phyloP scores from a whole-genome alignment of 2,329 filamentous ascomycete species.

The Macrophomina pseudophaseolina region DNA sequence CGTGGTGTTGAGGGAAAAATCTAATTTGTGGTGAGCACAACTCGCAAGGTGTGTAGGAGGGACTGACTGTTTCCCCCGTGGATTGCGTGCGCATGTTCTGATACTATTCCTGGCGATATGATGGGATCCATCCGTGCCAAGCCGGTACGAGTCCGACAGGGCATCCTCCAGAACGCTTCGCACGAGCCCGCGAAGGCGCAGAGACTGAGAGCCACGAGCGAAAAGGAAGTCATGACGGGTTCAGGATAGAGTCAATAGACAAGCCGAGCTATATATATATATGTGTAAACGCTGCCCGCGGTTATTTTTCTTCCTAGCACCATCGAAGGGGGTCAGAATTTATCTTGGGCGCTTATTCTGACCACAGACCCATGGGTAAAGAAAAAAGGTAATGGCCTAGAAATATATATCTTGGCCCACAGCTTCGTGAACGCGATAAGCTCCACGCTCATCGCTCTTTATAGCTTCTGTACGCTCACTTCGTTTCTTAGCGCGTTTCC shows the following conservation, averaged over 20 bases:
- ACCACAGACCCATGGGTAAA: not conserved
- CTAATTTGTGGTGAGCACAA: not conserved
- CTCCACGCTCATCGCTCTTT: not conserved
- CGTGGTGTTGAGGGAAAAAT: slow-evolving; percentile 66
- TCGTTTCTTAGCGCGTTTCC: not conserved
- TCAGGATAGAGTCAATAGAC: not conserved
- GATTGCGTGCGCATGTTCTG: slow-evolving; percentile 68
- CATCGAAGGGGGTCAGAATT: not conserved
- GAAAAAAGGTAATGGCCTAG: not conserved
- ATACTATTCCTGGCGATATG: slow-evolving; percentile 63
- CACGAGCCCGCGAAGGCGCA: slow-evolving; percentile 44
- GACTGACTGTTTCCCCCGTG: slow-evolving; percentile 65
- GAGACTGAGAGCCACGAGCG: not conserved
- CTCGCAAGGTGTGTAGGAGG: not conserved
- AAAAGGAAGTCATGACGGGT: not conserved
- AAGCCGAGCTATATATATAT: not conserved
- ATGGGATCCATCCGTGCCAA: slow-evolving; percentile 70
- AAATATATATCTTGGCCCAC: not conserved
- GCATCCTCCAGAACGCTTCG: slow-evolving; percentile 74
- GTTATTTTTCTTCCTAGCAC: not conserved
- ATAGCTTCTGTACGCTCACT: not conserved
- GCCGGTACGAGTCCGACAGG: slow-evolving; percentile 66
- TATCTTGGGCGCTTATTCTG: not conserved
- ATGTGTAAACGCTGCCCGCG: not conserved
- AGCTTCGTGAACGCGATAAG: not conserved